Percentiles rank a stretch among this genome's conserved stretches.
These are phyloP conservation scores for Nyctanthes arbortristis DNA, from an alignment of 257 asterid genomes.

Conservation along the genomic window DNA sequence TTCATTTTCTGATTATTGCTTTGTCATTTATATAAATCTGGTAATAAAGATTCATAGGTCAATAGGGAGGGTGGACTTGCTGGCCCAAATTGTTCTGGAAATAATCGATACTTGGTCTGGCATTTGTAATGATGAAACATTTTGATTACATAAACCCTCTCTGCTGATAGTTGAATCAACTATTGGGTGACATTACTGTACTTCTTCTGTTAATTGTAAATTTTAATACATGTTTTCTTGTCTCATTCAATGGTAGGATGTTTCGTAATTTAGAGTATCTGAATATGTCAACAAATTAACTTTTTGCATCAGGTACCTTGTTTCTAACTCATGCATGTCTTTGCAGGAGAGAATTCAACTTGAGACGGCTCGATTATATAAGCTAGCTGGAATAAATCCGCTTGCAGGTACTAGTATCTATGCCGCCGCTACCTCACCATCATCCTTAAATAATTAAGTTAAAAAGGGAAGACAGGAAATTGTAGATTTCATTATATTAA, in stretches of 20 bases:
- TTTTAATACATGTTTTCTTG: not conserved
- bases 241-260: not conserved
- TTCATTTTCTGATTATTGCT: constrained; percentile 23
- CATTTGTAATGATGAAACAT: constrained; percentile 2
- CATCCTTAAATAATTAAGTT: not conserved
- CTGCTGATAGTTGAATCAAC: not conserved
- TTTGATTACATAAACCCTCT: constrained; percentile 13
- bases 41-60: not conserved
- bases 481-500: constrained; percentile 4
- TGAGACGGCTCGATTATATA: constrained; percentile 94
- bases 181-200: not conserved
- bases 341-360: constrained; percentile 91
- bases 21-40: constrained; percentile 11
- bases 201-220: constrained; percentile 2
- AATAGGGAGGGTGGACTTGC: not conserved
- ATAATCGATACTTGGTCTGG: not conserved
- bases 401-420: constrained; percentile 68
- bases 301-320: constrained; percentile 1
- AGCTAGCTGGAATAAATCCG: constrained; percentile 97
- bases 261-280: constrained; percentile 6
- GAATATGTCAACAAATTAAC: not conserved
- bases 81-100: not conserved
- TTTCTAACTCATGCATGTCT: constrained; percentile 26
- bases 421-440: constrained; percentile 11
- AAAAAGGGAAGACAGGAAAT: not conserved